Evolutionary conservation across 1,284 basidiomycete species (phyloP).

Genomic region (Tilletiopsis washingtonensis): DNA sequence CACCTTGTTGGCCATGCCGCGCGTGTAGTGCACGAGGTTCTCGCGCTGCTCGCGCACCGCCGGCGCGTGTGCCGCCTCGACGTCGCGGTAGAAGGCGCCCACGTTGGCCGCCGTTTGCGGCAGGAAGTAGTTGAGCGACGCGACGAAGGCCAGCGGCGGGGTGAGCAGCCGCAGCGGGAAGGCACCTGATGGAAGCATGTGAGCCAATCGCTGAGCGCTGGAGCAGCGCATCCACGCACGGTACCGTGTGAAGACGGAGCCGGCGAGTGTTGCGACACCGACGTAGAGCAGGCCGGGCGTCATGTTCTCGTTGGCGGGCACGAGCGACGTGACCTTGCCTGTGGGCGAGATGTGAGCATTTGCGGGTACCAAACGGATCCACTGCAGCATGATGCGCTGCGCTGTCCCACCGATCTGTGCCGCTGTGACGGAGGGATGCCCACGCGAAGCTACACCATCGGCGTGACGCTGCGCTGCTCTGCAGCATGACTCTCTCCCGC

Average conservation of each 20-base stretch:
- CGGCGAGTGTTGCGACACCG: conserved; percentile 75
- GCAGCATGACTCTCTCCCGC: background rate
- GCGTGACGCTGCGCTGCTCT: no score
- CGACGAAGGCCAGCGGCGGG: conserved; percentile 32
- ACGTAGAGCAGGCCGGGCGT: conserved; percentile 64
- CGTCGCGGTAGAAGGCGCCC: conserved; percentile 25
- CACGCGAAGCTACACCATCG: no score
- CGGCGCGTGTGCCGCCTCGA: conserved; percentile 25
- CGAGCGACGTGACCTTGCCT: conserved; percentile 49
- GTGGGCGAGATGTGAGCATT: no score
- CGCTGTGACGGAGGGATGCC: no score
- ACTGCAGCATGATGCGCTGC: no score
- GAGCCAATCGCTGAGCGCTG: background rate
- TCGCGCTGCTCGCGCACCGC: conserved; percentile 19
- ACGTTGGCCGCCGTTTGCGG: conserved; percentile 39
- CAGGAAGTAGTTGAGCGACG: conserved; percentile 42
- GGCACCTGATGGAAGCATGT: conserved; percentile 7
- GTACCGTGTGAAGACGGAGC: conserved; percentile 73
- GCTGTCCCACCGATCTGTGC: no score
- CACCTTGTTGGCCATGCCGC: conserved; percentile 9
- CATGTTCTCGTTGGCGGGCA: conserved; percentile 68
- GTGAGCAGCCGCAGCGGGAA: conserved; percentile 43
- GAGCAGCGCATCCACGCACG: conserved; percentile 49
- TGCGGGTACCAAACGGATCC: no score
- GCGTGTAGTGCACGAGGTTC: background rate